Evolutionary conservation across 202 grass and related monocot genomes (phyloP), one percentile per base, ranked within the genome.

Genomic region (Zoysia matrella): DNA sequence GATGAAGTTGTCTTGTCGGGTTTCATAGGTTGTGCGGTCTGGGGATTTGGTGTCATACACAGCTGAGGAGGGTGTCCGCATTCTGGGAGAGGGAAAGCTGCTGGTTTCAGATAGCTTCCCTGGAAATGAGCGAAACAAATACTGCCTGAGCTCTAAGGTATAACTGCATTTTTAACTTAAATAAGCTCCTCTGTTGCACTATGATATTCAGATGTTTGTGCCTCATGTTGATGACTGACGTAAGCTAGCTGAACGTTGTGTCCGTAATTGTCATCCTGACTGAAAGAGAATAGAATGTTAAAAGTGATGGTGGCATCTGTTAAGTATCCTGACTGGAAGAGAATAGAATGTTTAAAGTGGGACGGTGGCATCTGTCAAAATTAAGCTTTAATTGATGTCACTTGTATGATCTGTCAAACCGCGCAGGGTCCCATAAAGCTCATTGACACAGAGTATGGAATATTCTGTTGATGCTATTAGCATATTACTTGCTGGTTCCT

Each of bases 41-140:
- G 96, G 96, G 30, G 96, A 98, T 92, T 83, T 98, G 76, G 51
- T 98, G 22, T 98, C 96, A 3, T 98, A 95, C 72, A 98, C 96
- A 13, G 96, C 96, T 18, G 92, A 98, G 85, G 96, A 98, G 80
- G 96, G 96, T 72, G 96, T 95, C 72, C 85, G 96, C 18, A 87
- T 98, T 88, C 85, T 98, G 11, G 96, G 95, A 55, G 96, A 95
- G 63, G 92, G 96, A 57, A 98, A 95, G 63, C 72, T 98, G 7
- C 87, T 98, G 48, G 90, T 95, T 18, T 98, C 92, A 11, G 96
- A 98, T 68, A 98, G 96, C 80, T 98, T 98, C 70, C 92, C 96
- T 2, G 96, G 96, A 40, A 98, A 98, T 78, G 95, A 98, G 41
- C 87, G 95, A 42, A 95, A 72, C 87, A 98, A 98, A 69, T 98